phyloP scores from a whole-genome alignment of 2,329 filamentous ascomycete species.

The Colletotrichum gigasporum region DNA sequence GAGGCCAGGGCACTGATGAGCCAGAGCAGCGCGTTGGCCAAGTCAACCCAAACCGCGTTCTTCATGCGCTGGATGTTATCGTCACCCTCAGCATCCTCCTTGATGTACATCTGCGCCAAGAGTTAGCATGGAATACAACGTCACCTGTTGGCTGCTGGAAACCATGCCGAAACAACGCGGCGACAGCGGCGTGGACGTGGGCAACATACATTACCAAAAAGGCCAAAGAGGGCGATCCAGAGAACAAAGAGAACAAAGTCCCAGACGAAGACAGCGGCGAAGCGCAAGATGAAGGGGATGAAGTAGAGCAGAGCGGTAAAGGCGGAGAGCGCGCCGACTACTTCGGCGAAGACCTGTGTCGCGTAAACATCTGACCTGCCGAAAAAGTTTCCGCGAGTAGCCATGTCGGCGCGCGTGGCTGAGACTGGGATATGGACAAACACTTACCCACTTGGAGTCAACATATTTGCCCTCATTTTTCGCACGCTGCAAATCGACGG shows the following conservation, averaged over 20 bases:
- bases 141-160: no score
- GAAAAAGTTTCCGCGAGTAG: not conserved
- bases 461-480: slow-evolving; percentile 57
- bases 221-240: slow-evolving; percentile 83
- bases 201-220: slow-evolving; percentile 73
- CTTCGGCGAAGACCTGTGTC: slow-evolving; percentile 73
- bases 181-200: not conserved
- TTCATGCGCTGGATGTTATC: slow-evolving; percentile 79
- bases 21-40: slow-evolving; percentile 82
- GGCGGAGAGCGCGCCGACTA: slow-evolving; percentile 73
- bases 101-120: slow-evolving; percentile 71
- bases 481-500: slow-evolving; percentile 69
- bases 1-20: slow-evolving; percentile 67
- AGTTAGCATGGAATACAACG: not conserved
- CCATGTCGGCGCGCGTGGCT: no score
- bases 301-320: slow-evolving; percentile 73
- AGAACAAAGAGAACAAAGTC: slow-evolving; percentile 78
- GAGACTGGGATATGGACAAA: not conserved
- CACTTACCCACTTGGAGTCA: slow-evolving; percentile 76
- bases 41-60: slow-evolving; percentile 84
- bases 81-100: slow-evolving; percentile 72
- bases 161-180: not conserved
- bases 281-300: slow-evolving; percentile 67
- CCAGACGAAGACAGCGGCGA: slow-evolving; percentile 70
- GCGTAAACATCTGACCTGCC: not conserved